phyloP scores from a whole-genome alignment of 2,329 filamentous ascomycete genomes.

The Trichoderma koningii region DNA sequence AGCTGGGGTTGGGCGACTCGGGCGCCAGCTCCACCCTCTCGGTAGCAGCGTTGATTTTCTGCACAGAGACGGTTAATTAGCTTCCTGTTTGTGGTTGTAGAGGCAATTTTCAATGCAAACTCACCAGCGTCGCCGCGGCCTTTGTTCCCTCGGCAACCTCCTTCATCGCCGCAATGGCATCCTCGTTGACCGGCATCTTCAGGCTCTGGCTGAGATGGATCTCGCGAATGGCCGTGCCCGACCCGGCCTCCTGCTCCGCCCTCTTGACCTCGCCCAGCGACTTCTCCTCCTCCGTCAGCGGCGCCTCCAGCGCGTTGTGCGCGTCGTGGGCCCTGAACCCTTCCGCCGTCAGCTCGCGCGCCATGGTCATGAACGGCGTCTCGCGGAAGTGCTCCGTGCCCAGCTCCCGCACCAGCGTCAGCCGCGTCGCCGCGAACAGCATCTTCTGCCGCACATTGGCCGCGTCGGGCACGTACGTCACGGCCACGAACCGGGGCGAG shows the following conservation, averaged over 20 bases:
- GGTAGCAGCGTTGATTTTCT: constrained; percentile 72
- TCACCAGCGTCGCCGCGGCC: constrained; percentile 66
- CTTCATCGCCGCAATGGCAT: constrained; percentile 65
- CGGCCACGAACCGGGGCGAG: constrained; percentile 62
- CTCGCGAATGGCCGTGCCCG: constrained; percentile 63
- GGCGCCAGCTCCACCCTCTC: constrained; percentile 70
- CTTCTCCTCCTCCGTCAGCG: constrained; percentile 77
- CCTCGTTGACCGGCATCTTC: constrained; percentile 61
- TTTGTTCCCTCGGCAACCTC: constrained; percentile 56
- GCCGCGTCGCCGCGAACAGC: constrained; percentile 76
- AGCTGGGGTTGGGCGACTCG: constrained; percentile 52
- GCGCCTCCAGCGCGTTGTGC: constrained; percentile 65
- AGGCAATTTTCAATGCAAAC: constrained; percentile 33
- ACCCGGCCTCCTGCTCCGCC: constrained; percentile 72
- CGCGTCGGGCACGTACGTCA: constrained; percentile 77
- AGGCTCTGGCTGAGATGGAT: constrained; percentile 61
- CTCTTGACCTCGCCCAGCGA: constrained; percentile 71
- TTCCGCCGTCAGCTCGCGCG: constrained; percentile 66
- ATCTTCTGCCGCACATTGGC: constrained; percentile 84
- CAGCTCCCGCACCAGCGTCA: constrained; percentile 74
- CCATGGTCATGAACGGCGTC: constrained; percentile 70
- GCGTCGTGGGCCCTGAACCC: constrained; percentile 75
- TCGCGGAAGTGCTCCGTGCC: constrained; percentile 78
- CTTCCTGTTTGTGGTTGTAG: background rate
- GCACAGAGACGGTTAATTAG: background rate